phyloP scores from a whole-genome alignment of 2,329 filamentous ascomycete species.

The Xenoacremonium recifei region DNA sequence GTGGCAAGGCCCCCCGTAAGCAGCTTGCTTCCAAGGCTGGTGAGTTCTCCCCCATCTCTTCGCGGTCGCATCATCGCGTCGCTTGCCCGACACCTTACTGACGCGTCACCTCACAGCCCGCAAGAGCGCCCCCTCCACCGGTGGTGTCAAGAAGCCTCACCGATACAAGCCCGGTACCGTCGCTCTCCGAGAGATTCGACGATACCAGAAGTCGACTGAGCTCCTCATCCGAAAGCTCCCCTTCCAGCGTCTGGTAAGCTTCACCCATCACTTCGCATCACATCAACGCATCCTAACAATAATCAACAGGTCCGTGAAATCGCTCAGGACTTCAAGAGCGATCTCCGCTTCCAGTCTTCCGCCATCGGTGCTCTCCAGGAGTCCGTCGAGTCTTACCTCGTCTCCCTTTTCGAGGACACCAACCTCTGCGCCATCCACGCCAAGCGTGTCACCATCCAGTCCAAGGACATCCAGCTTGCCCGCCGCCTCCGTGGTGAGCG shows the following conservation, averaged over 20 bases:
- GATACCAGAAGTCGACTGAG: conserved; percentile 97
- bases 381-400: conserved; percentile 97
- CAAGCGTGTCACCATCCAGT: conserved; percentile 98
- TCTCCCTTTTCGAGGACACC: conserved; percentile 97
- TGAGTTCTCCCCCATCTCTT: conserved; percentile 17
- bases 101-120: conserved; percentile 50
- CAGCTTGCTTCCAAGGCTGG: conserved; percentile 98
- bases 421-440: conserved; percentile 98
- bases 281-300: conserved; percentile 3
- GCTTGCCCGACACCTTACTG: conserved; percentile 1
- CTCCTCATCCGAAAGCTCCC: conserved; percentile 95
- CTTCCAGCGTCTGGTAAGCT: conserved; percentile 84
- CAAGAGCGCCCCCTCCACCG: conserved; percentile 96
- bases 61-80: conserved; percentile 14
- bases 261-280: not conserved
- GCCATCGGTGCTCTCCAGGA: conserved; percentile 97
- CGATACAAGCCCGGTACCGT: conserved; percentile 89
- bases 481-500: conserved; percentile 92
- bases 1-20: conserved; percentile 83
- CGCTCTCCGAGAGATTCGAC: conserved; percentile 97
- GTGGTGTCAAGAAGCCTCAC: conserved; percentile 95
- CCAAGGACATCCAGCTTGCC: conserved; percentile 95
- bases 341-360: conserved; percentile 96
- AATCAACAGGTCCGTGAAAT: conserved; percentile 83
- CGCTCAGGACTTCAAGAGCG: conserved; percentile 91